phyloP scores from a whole-genome alignment of 768 basidiomycete species.

The Kwoniella pini region DNA sequence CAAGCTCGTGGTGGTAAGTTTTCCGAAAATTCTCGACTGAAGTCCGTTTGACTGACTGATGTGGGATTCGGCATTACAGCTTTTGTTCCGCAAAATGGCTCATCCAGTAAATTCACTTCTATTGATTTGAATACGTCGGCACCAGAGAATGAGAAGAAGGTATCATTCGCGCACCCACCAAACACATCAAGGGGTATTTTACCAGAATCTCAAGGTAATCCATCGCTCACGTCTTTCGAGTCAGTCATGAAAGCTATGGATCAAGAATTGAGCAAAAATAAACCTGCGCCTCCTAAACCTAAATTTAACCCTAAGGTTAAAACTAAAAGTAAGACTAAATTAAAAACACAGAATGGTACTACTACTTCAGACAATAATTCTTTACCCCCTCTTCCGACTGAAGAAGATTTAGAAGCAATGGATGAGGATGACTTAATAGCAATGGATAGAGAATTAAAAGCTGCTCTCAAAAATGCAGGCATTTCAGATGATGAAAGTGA shows the following conservation, averaged over 20 bases:
- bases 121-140: not conserved
- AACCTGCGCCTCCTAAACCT: conserved; percentile 31
- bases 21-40: too few species aligned
- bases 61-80: not conserved
- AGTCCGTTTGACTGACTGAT: not conserved
- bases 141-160: not conserved
- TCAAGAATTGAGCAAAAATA: conserved; percentile 62
- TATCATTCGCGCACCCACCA: not conserved
- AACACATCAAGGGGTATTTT: not conserved
- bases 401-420: conserved; percentile 60
- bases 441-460: conserved; percentile 83
- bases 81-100: conserved; percentile 9
- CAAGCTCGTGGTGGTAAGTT: conserved; percentile 75
- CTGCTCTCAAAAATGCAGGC: conserved; percentile 58
- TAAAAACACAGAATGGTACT: conserved; percentile 44
- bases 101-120: not conserved
- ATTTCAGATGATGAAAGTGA: conserved; percentile 62
- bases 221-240: conserved; percentile 86
- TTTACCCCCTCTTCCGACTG: conserved; percentile 49
- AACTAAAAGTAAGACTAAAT: conserved; percentile 21
- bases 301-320: conserved; percentile 21
- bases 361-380: conserved; percentile 57
- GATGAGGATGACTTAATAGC: conserved; percentile 69
- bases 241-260: conserved; percentile 97
- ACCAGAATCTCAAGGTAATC: conserved; percentile 53